Base-by-base conservation (phyloP, 345 rosid species). In the Noccaea bulbosa region DNA sequence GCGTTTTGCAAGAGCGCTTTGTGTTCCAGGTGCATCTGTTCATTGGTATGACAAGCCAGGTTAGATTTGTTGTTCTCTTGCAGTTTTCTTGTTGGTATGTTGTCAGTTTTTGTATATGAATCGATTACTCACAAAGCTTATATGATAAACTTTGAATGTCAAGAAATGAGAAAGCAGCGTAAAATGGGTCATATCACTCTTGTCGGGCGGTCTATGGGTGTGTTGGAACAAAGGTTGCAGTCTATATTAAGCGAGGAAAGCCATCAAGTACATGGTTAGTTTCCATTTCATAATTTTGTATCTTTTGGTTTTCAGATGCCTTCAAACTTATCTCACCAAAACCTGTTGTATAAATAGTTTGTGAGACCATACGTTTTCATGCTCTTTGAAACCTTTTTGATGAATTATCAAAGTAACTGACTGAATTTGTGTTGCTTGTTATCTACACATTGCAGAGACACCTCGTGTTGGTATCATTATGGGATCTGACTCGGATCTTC, bases 11-110 rank as follows among this genome's bases (percentile, higher is more conserved):
- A 89, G 87, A 74, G 97, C 97, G 39, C 72, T 92, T 69, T 37
- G 52, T 44, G 78, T 85, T 57, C 87, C 82, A 3, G 96, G 98
- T 51, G 96, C 93, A 69, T 73, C 87, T 69, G 87, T 88, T 67
- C 96, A 92, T 88, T 92, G 99, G 98, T 94, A 94, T 63, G 93
- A 92, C 75, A 94, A 94, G 70, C 86, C 96, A 94, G 97, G 99
- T 89, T 71, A 65, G 86, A 56, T 52, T 41, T 10, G 3, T 5
- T 71, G 45, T 24, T 49, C 35, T 52, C 56, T 8, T 46, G 7
- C 10, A 7, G 47, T 40, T 54, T 52, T 44, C 63, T 67, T 7
- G 1, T 71, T 71, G 61, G 11, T 57, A 3, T 65, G 58, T 30
- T 40, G 52, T 49, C 16, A 41, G 49, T 35, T 61, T 53, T 56